Evolutionary conservation across 2,329 filamentous ascomycete species (phyloP).

Genomic region (Hypomyces rosellus): DNA sequence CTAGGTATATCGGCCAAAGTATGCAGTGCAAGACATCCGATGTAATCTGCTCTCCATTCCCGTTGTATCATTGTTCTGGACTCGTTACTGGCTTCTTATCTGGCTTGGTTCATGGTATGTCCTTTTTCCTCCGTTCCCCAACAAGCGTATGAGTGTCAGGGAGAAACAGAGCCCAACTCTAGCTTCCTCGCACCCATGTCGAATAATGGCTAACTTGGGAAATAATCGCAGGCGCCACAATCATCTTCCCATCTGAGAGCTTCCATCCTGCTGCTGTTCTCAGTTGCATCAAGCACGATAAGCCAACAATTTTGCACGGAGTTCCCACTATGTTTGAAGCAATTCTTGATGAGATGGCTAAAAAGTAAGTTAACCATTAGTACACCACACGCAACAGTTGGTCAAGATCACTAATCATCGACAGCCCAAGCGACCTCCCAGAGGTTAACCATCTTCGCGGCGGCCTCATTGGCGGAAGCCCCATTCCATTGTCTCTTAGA

Average conservation of each 20-base stretch:
- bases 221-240: neutral
- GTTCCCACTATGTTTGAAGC: slow-evolving; percentile 6
- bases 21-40: slow-evolving; percentile 2
- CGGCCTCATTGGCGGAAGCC: too few species aligned
- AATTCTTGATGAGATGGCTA: neutral
- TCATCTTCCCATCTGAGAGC: slow-evolving; percentile 1
- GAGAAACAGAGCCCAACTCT: too few species aligned
- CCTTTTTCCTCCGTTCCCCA: too few species aligned
- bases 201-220: neutral
- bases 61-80: slow-evolving; percentile 2
- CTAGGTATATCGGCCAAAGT: slow-evolving; percentile 3
- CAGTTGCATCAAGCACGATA: neutral
- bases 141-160: too few species aligned
- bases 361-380: too few species aligned
- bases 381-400: neutral
- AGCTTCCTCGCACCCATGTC: too few species aligned
- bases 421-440: neutral
- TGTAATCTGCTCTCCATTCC: slow-evolving; percentile 1
- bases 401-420: neutral
- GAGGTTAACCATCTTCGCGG: neutral
- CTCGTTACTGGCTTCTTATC: slow-evolving; percentile 1
- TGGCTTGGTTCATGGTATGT: too few species aligned
- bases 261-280: neutral
- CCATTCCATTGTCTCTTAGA: too few species aligned
- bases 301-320: slow-evolving; percentile 3